These are phyloP conservation scores for Pistacia integerrima DNA, from an alignment of 345 rosid species.

Conservation along the genomic window DNA sequence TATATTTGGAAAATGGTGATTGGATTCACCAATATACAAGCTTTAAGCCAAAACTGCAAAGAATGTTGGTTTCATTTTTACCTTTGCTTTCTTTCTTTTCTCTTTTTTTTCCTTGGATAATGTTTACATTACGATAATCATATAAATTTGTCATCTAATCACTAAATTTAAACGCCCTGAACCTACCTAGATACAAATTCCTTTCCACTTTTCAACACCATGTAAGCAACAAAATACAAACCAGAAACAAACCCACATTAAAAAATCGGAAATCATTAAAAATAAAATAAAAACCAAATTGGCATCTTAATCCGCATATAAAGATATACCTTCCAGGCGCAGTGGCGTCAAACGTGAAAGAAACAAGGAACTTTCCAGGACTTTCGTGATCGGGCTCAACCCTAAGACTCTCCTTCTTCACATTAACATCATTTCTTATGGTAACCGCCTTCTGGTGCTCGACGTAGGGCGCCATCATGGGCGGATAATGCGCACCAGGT, in stretches of 20 bases:
- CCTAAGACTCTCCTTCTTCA: slow-evolving; percentile 49
- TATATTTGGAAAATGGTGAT: background rate
- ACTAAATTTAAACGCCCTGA: no score
- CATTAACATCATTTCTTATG: slow-evolving; percentile 49
- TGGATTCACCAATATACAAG: background rate
- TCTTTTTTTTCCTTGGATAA: no score
- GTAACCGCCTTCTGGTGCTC: slow-evolving; percentile 62
- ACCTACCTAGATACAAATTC: no score
- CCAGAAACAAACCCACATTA: no score
- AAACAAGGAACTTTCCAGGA: slow-evolving; percentile 44
- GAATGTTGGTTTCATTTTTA: background rate
- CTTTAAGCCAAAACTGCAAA: background rate
- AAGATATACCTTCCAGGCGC: slow-evolving; percentile 45
- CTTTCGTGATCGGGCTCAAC: slow-evolving; percentile 41
- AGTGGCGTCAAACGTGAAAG: slow-evolving; percentile 57
- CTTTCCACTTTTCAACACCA: no score
- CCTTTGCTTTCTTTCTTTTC: no score
- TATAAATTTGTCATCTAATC: no score
- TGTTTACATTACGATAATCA: no score
- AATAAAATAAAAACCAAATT: background rate
- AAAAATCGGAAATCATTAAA: background rate
- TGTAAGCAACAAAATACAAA: background rate
- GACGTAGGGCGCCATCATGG: slow-evolving; percentile 27
- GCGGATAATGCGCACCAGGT: slow-evolving; percentile 31
- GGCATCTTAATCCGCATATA: background rate